phyloP scores from a whole-genome alignment of 768 basidiomycete genomes.

The Mycena crocata region DNA sequence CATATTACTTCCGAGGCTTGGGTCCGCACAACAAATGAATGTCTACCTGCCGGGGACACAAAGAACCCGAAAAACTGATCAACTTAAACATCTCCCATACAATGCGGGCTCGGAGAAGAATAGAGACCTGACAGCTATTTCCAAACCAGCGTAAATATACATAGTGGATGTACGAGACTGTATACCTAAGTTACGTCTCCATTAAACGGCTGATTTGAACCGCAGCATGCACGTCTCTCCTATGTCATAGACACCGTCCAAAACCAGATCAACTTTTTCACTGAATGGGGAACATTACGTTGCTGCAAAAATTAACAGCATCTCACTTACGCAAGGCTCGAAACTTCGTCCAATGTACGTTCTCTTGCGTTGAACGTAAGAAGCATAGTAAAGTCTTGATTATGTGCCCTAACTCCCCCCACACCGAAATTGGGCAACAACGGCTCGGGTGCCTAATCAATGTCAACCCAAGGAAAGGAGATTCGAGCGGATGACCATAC shows the following conservation, averaged over 20 bases:
- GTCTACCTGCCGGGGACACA: too few relatives aligned
- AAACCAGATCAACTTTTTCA: background rate
- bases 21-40: too few relatives aligned
- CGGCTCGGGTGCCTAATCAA: background rate
- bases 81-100: too few relatives aligned
- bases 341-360: background rate
- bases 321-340: background rate
- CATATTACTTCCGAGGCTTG: too few relatives aligned
- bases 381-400: background rate
- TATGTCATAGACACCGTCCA: background rate
- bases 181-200: too few relatives aligned
- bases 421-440: background rate
- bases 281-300: background rate
- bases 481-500: background rate
- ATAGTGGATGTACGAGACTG: too few relatives aligned
- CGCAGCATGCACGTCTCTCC: background rate
- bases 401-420: background rate
- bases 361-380: background rate
- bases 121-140: too few relatives aligned
- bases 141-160: too few relatives aligned
- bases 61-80: too few relatives aligned
- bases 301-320: background rate
- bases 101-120: too few relatives aligned
- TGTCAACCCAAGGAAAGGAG: background rate
- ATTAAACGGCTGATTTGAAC: too few relatives aligned